Conservation (phyloP, 495 filamentous ascomycete genomes). For the Xylaria sp. region DNA sequence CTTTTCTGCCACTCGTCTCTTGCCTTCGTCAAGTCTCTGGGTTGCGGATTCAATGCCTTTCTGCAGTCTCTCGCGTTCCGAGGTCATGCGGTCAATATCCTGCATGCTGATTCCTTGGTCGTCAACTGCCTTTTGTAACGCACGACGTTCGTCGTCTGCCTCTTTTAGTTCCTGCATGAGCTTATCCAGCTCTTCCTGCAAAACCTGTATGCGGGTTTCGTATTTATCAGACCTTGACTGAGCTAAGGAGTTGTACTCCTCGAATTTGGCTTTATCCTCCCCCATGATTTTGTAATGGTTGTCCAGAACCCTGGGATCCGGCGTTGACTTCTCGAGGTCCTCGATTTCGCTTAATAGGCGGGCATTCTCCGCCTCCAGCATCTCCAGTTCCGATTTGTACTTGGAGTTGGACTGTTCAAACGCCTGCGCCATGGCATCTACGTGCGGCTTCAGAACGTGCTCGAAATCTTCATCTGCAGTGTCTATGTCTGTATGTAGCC, state of each 20-base stretch:
- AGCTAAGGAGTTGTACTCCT: constrained; percentile 84
- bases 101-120: constrained; percentile 91
- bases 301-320: constrained; percentile 81
- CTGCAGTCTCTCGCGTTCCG: constrained; percentile 88
- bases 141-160: constrained; percentile 78
- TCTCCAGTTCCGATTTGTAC: constrained; percentile 80
- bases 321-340: constrained; percentile 81
- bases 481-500: constrained; percentile 87
- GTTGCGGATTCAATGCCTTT: constrained; percentile 79
- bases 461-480: constrained; percentile 83
- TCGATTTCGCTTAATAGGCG: constrained; percentile 82
- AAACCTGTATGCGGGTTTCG: constrained; percentile 72
- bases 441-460: constrained; percentile 75
- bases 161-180: constrained; percentile 76
- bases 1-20: constrained; percentile 79
- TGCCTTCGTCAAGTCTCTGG: constrained; percentile 78
- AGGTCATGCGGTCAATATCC: constrained; percentile 98
- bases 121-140: constrained; percentile 84
- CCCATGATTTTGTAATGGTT: constrained; percentile 85
- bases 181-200: constrained; percentile 82
- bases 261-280: constrained; percentile 89
- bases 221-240: constrained; percentile 84
- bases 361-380: constrained; percentile 83
- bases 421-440: constrained; percentile 87
- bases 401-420: constrained; percentile 83